These are phyloP conservation scores for Rosa hybrid DNA, from an alignment of 331 rosid species.

Conservation along the genomic window DNA sequence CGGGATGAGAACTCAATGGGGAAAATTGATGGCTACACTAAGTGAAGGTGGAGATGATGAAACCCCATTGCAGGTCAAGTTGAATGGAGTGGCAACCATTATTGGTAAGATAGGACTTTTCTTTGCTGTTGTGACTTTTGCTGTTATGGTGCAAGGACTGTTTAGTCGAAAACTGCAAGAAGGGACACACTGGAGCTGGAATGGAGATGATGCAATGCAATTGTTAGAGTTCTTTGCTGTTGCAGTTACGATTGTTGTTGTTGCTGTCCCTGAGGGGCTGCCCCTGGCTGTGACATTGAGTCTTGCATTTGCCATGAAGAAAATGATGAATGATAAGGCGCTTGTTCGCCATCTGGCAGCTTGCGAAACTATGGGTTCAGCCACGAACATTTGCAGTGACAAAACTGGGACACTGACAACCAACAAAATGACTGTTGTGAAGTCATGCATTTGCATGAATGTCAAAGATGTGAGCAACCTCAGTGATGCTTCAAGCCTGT, in stretches of 20 bases:
- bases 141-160: conserved; percentile 81
- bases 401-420: conserved; percentile 96
- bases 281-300: conserved; percentile 95
- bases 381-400: conserved; percentile 91
- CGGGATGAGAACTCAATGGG: conserved; percentile 99
- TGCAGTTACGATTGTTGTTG: conserved; percentile 94
- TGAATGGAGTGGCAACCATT: conserved; percentile 96
- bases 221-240: conserved; percentile 84
- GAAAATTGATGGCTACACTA: conserved; percentile 93
- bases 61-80: conserved; percentile 93
- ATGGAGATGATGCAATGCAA: conserved; percentile 76
- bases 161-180: conserved; percentile 54
- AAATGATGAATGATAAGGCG: conserved; percentile 98
- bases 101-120: conserved; percentile 92
- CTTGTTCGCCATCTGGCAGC: conserved; percentile 95
- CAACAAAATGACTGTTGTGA: conserved; percentile 93
- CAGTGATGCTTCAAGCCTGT: conserved; percentile 44
- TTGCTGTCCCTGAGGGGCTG: conserved; percentile 97
- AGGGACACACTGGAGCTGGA: conserved; percentile 72
- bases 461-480: conserved; percentile 47
- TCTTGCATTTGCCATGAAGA: conserved; percentile 98
- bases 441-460: conserved; percentile 82
- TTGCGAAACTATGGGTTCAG: conserved; percentile 98
- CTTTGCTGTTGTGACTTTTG: conserved; percentile 82
- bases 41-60: conserved; percentile 97